Evolutionary conservation across 2,329 filamentous ascomycete genomes (phyloP), one percentile per base, ranked within the genome.

Genomic region (Emmonsiellopsis sp.): DNA sequence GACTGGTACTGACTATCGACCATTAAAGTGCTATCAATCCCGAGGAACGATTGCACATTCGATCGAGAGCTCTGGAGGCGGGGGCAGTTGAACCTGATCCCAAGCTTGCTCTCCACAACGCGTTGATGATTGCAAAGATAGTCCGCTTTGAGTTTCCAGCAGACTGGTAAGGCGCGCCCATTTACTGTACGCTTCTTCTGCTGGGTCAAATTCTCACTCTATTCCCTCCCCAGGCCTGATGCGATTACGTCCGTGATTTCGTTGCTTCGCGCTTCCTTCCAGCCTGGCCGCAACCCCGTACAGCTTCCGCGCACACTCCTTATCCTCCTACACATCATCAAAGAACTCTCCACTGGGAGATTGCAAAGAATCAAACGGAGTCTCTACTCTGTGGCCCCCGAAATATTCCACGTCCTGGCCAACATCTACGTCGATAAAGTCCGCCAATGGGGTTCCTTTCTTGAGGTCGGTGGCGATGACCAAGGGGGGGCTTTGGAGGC

Each of bases 61-160:
- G 92, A 49, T 80, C 81, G 4, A 81, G 85, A 27, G 75, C 95
- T 21, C 78, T 95, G 7, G 79, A 88, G 58, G 85, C 87, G 55
- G 88, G 87, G 1, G 77, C 95, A 45, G 79, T 83, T 61, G 92
- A 97, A 67, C 79, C 81, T 1, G 85, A 92, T 58, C 78, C 80
- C 53, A 81, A 83, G 45, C 77, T 98, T 33, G 89, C 89, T 14
- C 71, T 94, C 34, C 91, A 96, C 64, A 95, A 94, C 74, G 88
- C 92, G 11, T 75, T 97, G 31, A 86, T 93, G 53, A 77, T 90
- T 43, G 87, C 91, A 13, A 97, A 95, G 71, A 84, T 97, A 54
- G 80, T 93, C 55, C 81, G 93, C 54, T 87, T 89, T 67, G 93
- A 97, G 68, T 97, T 88, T 67, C 92, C 92, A 1, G 75, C 81